These are phyloP conservation scores for Candida sphagnicola DNA, from an alignment of 805 yeast genomes.

Conservation along the genomic window DNA sequence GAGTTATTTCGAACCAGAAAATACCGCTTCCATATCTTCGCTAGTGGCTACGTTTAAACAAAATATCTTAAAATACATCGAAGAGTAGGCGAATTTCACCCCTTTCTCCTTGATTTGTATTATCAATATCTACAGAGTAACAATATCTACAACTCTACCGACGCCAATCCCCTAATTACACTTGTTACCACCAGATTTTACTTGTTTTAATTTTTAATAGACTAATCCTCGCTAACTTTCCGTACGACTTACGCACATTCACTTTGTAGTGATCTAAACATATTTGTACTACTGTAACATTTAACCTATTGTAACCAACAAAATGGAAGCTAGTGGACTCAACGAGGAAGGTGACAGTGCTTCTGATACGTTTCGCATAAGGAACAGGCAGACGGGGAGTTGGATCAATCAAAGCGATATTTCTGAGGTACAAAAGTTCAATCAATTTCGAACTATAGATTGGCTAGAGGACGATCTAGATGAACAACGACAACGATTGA, in stretches of 20 bases:
- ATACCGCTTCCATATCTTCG: slow-evolving; percentile 19
- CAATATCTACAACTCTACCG: neutral
- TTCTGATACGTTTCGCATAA: slow-evolving; percentile 6
- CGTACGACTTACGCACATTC: neutral
- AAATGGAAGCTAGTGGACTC: neutral
- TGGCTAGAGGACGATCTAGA: slow-evolving; percentile 61
- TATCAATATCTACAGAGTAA: neutral
- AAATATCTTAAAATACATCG: slow-evolving; percentile 15
- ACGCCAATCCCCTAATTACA: neutral
- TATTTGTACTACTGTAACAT: neutral
- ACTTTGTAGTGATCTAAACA: neutral
- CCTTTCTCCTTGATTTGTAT: too few relatives aligned
- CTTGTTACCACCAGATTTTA: neutral
- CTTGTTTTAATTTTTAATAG: too few relatives aligned
- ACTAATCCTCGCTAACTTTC: too few relatives aligned
- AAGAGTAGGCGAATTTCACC: too few relatives aligned
- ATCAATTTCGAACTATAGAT: slow-evolving; percentile 63
- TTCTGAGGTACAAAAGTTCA: slow-evolving; percentile 46
- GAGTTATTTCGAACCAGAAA: slow-evolving; percentile 26
- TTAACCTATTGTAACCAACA: neutral
- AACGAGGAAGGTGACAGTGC: neutral
- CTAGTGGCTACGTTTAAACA: slow-evolving; percentile 15
- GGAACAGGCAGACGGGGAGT: slow-evolving; percentile 28
- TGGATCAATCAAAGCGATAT: slow-evolving; percentile 36
- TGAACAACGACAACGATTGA: slow-evolving; percentile 37